A percentile compares a stretch with the other conserved stretches of the same genome.
phyloP scores from a whole-genome alignment of 2,329 filamentous ascomycete species.

The Myriosclerotinia duriaeana region DNA sequence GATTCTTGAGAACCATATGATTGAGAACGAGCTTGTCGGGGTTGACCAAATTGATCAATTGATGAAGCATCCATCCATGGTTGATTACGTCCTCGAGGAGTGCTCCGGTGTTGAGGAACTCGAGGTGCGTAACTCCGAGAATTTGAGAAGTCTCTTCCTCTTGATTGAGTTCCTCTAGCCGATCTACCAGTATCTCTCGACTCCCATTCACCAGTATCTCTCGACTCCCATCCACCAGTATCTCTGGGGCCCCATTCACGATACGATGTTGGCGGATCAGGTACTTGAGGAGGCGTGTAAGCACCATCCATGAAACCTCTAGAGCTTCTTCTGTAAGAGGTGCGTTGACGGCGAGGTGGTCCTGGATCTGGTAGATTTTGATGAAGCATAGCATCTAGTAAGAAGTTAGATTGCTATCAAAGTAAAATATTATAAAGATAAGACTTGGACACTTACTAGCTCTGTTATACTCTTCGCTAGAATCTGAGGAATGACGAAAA shows the following conservation, averaged over 20 bases:
- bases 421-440: too few species aligned
- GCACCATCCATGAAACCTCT: slow-evolving; percentile 8
- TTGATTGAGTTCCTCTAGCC: neutral
- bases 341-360: slow-evolving; percentile 4
- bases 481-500: neutral
- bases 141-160: neutral
- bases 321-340: neutral
- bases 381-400: slow-evolving; percentile 4
- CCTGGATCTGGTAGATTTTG: slow-evolving; percentile 6
- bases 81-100: neutral
- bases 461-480: slow-evolving; percentile 14
- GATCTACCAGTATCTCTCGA: neutral
- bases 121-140: neutral
- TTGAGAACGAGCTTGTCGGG: neutral
- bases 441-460: neutral
- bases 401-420: neutral
- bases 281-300: neutral
- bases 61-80: slow-evolving; percentile 9
- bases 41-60: neutral
- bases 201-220: neutral
- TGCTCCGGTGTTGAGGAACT: slow-evolving; percentile 17
- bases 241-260: slow-evolving; percentile 8
- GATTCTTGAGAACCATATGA: slow-evolving; percentile 6
- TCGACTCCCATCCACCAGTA: neutral
- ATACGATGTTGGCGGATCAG: neutral